Evolutionary conservation across 306 rosid species (phyloP), one percentile per base, ranked within the genome.

Genomic region (Vigna hirtella): DNA sequence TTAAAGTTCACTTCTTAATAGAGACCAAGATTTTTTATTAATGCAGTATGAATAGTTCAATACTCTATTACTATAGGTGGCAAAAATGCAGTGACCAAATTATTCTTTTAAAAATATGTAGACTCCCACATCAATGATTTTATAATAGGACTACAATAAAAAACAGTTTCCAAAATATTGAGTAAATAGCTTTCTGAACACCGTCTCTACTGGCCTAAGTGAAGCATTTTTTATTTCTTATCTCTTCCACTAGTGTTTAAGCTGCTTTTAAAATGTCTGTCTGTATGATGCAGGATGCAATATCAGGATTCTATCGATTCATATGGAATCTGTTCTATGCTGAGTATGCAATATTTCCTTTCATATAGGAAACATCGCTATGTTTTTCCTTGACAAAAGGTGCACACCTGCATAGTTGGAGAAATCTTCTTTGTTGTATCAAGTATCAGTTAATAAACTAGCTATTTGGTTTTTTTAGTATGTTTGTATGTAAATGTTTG

Each of bases 241-340:
- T 18, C 47, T 12, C 8, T 68, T 15, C 14, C 51, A 58, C 42
- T 12, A 1, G 50, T 53, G 61, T 40, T 38, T 58, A 63, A 40
- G 48, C 62, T 80, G 51, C 63, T 66, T 67, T 47, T 82, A 16
- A 65, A 80, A 69, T 68, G 51, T 83, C 63, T 62, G 72, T 48
- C 9, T 84, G 62, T 79, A 72, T 85, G 73, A 11, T 88, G 88
- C 98, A 95, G 98, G 98, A 89, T 85, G 97, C 97, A 76, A 91
- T 92, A 66, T 89, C 93, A 6, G 82, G 78, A 59, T 95, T 79
- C 89, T 95, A 95, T 77, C 87, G 97, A 62, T 95, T 95, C 83
- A 92, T 95, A 77, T 95, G 98, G 98, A 95, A 92, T 85, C 92
- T 91, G 45, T 92, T 92, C 80, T 92, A 95, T 78, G 92, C 97